Base-by-base conservation (phyloP, 192 early-diverging fungal genomes). In the Rhizophagus sp. region DNA sequence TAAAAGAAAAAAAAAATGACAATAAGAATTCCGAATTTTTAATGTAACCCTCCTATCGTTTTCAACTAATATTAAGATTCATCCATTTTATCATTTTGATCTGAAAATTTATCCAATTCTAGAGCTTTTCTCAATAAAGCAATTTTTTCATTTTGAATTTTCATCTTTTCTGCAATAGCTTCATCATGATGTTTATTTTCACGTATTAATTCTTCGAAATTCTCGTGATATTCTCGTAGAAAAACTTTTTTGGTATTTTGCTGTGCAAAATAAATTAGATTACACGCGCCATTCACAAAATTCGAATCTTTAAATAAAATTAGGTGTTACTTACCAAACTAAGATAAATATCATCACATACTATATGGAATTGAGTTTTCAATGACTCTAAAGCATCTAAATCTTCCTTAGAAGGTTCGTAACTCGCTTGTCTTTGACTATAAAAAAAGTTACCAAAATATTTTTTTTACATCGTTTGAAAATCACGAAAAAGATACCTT, bases 1-100 rank as follows among this genome's bases (percentile, higher is more conserved):
- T 86, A 85, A 22, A 64, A 19, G n/a, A 69, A 22, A 64, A 19
- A 41, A 69, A 22, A 19, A 52, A 4, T 19, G 13, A 0, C 17
- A 17, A 17, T 52, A 11, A 50, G 15, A 50, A 50, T 17, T 15
- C 15, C 49, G 30, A 11, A 17, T 52, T 15, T 52, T 52, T 52
- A 41, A 41, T 41, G 17, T 52, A 52, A 52, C 17, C 4, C 17
- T 52, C 11, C 5, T 13, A 52, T 52, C 17, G 50, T 52, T 4
- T 17, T 52, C 17, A 8, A 19, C 3, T 22, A 17, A 57, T 57
- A 22, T 57, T 19, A 57, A 57, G 52, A 57, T 57, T 57, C 52
- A 57, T 57, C 52, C 52, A 57, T 57, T 57, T 57, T 57, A 57
- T 57, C 52, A 57, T 57, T 22, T 57, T 57, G 52, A 57, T 15